Evolutionary conservation across 2,329 filamentous ascomycete species (phyloP).

Genomic region (Aphanoascus verrucosus): DNA sequence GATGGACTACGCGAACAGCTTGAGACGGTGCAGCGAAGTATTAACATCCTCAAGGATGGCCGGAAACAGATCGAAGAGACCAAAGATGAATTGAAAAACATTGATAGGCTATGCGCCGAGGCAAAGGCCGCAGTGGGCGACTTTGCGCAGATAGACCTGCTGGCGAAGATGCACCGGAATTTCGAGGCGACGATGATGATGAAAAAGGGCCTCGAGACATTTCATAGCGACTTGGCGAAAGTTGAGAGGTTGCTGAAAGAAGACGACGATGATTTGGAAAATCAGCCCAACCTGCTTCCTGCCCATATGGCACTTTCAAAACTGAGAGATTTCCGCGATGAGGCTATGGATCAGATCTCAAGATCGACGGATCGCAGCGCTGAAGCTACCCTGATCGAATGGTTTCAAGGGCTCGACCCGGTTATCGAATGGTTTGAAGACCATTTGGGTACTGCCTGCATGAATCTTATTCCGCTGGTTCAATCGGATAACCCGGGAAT

Average conservation of each 20-base stretch:
- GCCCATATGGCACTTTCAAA: constrained; percentile 88
- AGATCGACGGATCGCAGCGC: constrained; percentile 61
- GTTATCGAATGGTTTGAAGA: constrained; percentile 93
- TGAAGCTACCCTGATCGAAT: constrained; percentile 75
- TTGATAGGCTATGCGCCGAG: constrained; percentile 93
- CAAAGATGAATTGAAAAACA: constrained; percentile 97
- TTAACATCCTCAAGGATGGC: constrained; percentile 76
- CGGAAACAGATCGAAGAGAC: constrained; percentile 86
- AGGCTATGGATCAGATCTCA: constrained; percentile 92
- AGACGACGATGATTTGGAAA: constrained; percentile 76
- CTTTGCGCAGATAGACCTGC: constrained; percentile 69
- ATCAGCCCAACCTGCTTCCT: constrained; percentile 81
- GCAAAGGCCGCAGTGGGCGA: constrained; percentile 96
- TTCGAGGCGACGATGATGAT: constrained; percentile 90
- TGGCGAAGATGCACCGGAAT: constrained; percentile 61
- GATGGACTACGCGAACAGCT: constrained; percentile 83
- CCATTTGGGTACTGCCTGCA: constrained; percentile 75
- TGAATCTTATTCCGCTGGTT: constrained; percentile 81
- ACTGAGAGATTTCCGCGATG: constrained; percentile 85
- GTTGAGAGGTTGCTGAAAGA: constrained; percentile 70
- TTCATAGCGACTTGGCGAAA: constrained; percentile 63
- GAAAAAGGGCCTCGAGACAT: constrained; percentile 80
- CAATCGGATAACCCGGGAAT: constrained; percentile 77
- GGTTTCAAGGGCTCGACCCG: constrained; percentile 76
- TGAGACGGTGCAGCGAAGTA: constrained; percentile 85